These are phyloP conservation scores for Epichloe gansuensis DNA, from an alignment of 2,329 filamentous ascomycete genomes.

Conservation along the genomic window DNA sequence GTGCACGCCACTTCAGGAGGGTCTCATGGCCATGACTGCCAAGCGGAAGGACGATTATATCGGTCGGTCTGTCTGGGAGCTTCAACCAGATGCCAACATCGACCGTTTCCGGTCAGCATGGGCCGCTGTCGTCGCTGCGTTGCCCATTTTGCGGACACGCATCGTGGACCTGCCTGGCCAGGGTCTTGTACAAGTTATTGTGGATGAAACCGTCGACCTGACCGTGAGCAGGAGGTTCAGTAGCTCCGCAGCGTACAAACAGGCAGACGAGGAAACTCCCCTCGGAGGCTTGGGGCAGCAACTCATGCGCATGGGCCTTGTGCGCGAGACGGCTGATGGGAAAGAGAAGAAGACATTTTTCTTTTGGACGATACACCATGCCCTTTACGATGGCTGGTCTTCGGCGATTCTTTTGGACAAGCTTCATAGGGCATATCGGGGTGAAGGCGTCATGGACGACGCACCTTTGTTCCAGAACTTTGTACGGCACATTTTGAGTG, in stretches of 20 bases:
- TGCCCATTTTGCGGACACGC: neutral
- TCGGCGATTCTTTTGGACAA: slow-evolving; percentile 13
- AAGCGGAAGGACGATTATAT: slow-evolving; percentile 9
- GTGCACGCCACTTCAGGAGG: slow-evolving; percentile 12
- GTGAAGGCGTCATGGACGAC: no score
- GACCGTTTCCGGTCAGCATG: neutral
- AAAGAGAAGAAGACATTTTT: neutral
- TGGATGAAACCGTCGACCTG: no score
- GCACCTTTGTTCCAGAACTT: no score
- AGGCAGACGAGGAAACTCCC: no score
- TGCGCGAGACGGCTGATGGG: no score
- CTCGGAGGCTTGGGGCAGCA: no score
- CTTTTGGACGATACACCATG: slow-evolving; percentile 22
- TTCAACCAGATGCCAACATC: neutral
- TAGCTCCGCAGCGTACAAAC: no score
- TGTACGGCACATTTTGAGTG: no score
- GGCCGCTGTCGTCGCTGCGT: neutral
- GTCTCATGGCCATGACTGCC: slow-evolving; percentile 9
- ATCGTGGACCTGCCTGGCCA: neutral
- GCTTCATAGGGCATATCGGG: no score
- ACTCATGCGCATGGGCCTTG: neutral
- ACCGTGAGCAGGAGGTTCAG: no score
- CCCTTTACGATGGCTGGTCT: slow-evolving; percentile 39
- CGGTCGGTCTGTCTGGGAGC: neutral
- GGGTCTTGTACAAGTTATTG: no score